These are phyloP conservation scores for Plasmodium ovale DNA, from an alignment of 169 alveolate genomes.

Conservation along the genomic window DNA sequence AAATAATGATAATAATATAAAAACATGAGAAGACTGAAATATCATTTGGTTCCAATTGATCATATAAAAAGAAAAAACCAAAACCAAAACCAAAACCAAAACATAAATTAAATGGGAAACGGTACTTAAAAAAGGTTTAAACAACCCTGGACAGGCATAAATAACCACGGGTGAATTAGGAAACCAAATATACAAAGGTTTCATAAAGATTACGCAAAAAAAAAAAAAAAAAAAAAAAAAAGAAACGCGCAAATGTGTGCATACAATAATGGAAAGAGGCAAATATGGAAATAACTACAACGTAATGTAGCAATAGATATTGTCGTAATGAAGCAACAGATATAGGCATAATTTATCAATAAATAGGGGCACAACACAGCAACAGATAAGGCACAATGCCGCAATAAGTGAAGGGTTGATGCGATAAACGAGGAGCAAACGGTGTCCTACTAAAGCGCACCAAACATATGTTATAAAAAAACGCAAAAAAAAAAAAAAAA, in stretches of 20 bases:
- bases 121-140: background rate
- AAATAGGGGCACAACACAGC: too few relatives aligned
- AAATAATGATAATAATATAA: background rate
- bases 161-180: background rate
- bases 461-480: too few relatives aligned
- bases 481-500: too few relatives aligned
- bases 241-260: background rate
- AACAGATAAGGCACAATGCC: too few relatives aligned
- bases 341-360: too few relatives aligned
- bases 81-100: background rate
- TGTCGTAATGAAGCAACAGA: too few relatives aligned
- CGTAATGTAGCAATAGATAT: too few relatives aligned
- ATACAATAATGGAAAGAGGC: background rate
- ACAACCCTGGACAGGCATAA: too few relatives aligned
- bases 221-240: conserved; percentile 5
- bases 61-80: background rate
- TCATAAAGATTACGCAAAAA: background rate
- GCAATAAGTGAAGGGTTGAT: too few relatives aligned
- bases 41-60: background rate
- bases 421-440: too few relatives aligned
- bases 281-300: too few relatives aligned
- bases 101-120: background rate
- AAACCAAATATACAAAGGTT: background rate
- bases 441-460: too few relatives aligned
- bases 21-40: background rate